Evolutionary conservation across 176 grass and related monocot genomes (phyloP).

Genomic region (Themeda triandra): DNA sequence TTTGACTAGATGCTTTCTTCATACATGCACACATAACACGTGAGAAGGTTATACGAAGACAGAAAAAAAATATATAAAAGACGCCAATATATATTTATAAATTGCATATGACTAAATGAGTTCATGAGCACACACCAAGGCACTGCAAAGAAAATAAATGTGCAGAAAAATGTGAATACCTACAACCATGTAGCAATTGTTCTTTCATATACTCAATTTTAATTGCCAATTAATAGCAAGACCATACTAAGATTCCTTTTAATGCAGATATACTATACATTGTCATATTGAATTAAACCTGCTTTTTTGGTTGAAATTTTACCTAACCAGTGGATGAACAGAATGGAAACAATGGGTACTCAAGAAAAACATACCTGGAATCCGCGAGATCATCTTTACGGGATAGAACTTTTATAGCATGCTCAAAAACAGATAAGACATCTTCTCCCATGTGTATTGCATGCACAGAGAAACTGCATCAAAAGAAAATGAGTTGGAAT

Average conservation of each 20-base stretch:
- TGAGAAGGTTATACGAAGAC: not conserved
- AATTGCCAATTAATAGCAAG: conserved; percentile 10
- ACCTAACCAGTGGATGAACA: not conserved
- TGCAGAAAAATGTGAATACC: not conserved
- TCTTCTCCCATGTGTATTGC: conserved; percentile 89
- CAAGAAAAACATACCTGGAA: conserved; percentile 45
- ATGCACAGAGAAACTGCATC: conserved; percentile 85
- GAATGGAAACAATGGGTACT: not conserved
- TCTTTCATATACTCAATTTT: not conserved
- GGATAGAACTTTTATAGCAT: conserved; percentile 84
- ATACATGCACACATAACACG: not conserved
- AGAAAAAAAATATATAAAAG: conserved; percentile 16
- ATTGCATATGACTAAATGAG: not conserved
- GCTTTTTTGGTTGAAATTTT: not conserved
- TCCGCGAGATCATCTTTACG: conserved; percentile 56
- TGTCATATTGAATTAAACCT: not conserved
- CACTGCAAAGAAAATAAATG: not conserved
- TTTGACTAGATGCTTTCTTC: not conserved
- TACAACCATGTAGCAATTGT: conserved; percentile 1
- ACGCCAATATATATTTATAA: not conserved
- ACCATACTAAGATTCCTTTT: not conserved
- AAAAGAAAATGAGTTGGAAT: conserved; percentile 14
- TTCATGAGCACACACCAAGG: not conserved
- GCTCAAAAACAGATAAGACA: conserved; percentile 79
- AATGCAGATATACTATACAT: not conserved